A percentile compares a stretch with the other conserved stretches of the same genome.
phyloP scores from a whole-genome alignment of 1,139 yeast species.

The Suhomyces terraborum region DNA sequence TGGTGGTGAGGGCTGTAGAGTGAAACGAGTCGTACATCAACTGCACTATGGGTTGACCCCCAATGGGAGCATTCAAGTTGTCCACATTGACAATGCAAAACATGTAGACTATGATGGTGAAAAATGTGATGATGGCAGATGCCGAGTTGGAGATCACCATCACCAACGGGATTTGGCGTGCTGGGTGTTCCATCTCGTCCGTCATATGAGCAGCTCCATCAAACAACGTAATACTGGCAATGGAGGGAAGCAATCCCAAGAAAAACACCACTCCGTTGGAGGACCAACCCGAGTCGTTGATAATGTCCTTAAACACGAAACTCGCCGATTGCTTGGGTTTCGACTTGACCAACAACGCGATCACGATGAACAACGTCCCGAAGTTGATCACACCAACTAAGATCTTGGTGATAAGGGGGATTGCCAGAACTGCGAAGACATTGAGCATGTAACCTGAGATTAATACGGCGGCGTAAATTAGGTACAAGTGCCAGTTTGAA shows the following conservation, averaged over 20 bases:
- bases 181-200: constrained; percentile 32
- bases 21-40: constrained; percentile 30
- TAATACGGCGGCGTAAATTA: constrained; percentile 23
- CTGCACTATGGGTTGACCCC: constrained; percentile 34
- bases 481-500: constrained; percentile 27
- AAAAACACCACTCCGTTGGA: constrained; percentile 33
- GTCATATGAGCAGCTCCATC: constrained; percentile 38
- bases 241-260: constrained; percentile 30
- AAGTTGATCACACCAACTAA: constrained; percentile 25
- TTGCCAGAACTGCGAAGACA: constrained; percentile 21
- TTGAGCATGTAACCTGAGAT: constrained; percentile 23
- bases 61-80: constrained; percentile 26
- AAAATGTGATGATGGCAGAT: constrained; percentile 26
- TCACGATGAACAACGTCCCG: constrained; percentile 29
- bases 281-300: constrained; percentile 32
- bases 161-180: constrained; percentile 29
- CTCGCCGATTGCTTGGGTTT: constrained; percentile 27
- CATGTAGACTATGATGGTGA: constrained; percentile 29
- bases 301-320: constrained; percentile 27
- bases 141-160: constrained; percentile 28
- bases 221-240: constrained; percentile 29
- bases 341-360: constrained; percentile 27
- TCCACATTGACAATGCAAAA: constrained; percentile 23
- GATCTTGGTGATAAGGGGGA: constrained; percentile 24
- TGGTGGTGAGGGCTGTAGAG: constrained; percentile 28